Percentiles rank a stretch among this genome's conserved stretches.
Conservation (phyloP, 768 basidiomycete species). For the Cystoderma amianthinum region DNA sequence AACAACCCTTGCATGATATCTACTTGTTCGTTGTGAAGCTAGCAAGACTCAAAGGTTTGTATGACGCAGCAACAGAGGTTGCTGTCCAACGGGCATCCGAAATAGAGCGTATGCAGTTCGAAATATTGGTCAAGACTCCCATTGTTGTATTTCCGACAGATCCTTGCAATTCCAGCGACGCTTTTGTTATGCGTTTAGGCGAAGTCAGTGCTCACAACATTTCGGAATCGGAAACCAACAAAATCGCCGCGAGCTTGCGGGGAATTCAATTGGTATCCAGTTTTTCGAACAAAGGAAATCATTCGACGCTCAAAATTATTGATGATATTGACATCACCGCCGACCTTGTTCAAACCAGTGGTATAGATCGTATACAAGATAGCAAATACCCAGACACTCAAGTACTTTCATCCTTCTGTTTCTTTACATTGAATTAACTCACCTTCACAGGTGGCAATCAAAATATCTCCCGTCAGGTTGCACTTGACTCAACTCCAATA, state of each 20-base stretch:
- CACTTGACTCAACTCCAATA: slow-evolving; percentile 85
- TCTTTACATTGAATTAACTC: background rate
- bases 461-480: slow-evolving; percentile 79
- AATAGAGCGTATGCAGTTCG: slow-evolving; percentile 90
- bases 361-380: slow-evolving; percentile 45
- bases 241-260: slow-evolving; percentile 65
- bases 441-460: slow-evolving; percentile 51
- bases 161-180: slow-evolving; percentile 52
- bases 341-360: slow-evolving; percentile 56
- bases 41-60: slow-evolving; percentile 86
- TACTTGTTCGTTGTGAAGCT: slow-evolving; percentile 80
- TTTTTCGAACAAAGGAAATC: slow-evolving; percentile 39
- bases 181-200: slow-evolving; percentile 77
- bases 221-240: slow-evolving; percentile 51
- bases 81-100: slow-evolving; percentile 92
- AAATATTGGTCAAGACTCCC: slow-evolving; percentile 85
- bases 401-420: slow-evolving; percentile 35
- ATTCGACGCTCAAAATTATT: slow-evolving; percentile 73
- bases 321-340: slow-evolving; percentile 80
- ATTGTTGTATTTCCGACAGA: slow-evolving; percentile 85
- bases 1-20: slow-evolving; percentile 85
- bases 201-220: slow-evolving; percentile 81
- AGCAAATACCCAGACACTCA: slow-evolving; percentile 62
- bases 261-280: slow-evolving; percentile 83
- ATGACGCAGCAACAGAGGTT: slow-evolving; percentile 89